These are phyloP conservation scores for Rhodamnia rubescens DNA, from an alignment of 345 rosid genomes.

Conservation along the genomic window DNA sequence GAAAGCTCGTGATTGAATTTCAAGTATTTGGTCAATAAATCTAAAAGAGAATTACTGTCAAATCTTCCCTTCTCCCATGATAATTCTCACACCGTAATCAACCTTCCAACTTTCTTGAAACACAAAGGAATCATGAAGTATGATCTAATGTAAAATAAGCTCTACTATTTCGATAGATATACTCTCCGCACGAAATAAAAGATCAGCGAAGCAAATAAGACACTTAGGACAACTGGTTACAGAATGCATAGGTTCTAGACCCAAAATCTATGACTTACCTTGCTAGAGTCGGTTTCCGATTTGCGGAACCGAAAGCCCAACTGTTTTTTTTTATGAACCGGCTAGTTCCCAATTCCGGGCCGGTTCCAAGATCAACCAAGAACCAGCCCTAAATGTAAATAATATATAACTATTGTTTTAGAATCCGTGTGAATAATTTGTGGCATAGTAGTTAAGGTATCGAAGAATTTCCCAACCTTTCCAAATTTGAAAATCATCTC, in stretches of 20 bases:
- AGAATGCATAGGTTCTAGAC: neutral
- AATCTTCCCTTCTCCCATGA: no score
- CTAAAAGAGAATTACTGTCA: no score
- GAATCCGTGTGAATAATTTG: neutral
- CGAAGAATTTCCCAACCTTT: neutral
- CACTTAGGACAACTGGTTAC: neutral
- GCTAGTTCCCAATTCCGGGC: fast-evolving
- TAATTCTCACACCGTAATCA: no score
- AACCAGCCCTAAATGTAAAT: neutral
- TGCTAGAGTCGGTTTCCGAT: neutral
- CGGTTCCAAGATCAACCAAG: neutral
- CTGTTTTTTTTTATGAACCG: neutral
- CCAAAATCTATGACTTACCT: neutral
- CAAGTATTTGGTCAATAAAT: no score
- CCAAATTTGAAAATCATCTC: no score
- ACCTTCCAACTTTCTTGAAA: no score
- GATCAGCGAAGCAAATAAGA: neutral
- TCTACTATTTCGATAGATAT: neutral
- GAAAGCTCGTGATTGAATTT: no score
- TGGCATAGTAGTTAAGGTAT: neutral
- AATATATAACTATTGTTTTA: neutral
- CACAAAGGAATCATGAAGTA: no score
- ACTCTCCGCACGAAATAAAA: neutral
- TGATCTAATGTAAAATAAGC: neutral
- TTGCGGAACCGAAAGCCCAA: neutral